These are phyloP conservation scores for Pythium catenulatum DNA, from an alignment of 352 stramenopile species.

Conservation along the genomic window DNA sequence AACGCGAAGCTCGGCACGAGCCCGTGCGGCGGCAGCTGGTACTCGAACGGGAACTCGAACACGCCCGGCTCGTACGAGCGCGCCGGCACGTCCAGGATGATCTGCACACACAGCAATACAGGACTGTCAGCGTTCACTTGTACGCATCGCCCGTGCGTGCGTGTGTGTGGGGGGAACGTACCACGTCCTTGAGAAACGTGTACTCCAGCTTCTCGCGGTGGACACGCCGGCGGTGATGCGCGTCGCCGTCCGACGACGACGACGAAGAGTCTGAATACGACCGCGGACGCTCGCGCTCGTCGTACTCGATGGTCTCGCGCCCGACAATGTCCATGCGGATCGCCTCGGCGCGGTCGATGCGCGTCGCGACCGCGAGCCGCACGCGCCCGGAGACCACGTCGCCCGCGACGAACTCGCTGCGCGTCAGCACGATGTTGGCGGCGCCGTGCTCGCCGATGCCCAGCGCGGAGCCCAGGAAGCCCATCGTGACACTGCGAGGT, in stretches of 20 bases:
- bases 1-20: slow-evolving; percentile 17
- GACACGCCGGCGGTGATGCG: too few relatives aligned
- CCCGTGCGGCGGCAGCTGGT: background rate
- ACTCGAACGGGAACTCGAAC: slow-evolving; percentile 28
- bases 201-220: background rate
- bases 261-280: too few relatives aligned
- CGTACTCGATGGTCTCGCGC: background rate
- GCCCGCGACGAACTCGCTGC: slow-evolving; percentile 15
- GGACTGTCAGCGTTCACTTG: background rate
- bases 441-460: slow-evolving; percentile 21
- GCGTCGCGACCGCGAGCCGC: slow-evolving; percentile 1
- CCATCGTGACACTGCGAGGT: too few relatives aligned
- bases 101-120: background rate
- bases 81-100: slow-evolving; percentile 8
- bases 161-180: too few relatives aligned
- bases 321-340: slow-evolving; percentile 11
- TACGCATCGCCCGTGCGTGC: too few relatives aligned
- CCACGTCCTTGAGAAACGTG: background rate
- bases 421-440: background rate
- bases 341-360: slow-evolving; percentile 6
- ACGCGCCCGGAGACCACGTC: slow-evolving; percentile 12
- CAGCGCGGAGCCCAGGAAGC: background rate
- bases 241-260: too few relatives aligned
- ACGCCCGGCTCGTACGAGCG: slow-evolving; percentile 1
- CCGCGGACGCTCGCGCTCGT: too few relatives aligned